A percentile compares a stretch with the other conserved stretches of the same genome.
Evolutionary conservation across 495 filamentous ascomycete species (phyloP).

Genomic region (Talaromyces nanjingensis): DNA sequence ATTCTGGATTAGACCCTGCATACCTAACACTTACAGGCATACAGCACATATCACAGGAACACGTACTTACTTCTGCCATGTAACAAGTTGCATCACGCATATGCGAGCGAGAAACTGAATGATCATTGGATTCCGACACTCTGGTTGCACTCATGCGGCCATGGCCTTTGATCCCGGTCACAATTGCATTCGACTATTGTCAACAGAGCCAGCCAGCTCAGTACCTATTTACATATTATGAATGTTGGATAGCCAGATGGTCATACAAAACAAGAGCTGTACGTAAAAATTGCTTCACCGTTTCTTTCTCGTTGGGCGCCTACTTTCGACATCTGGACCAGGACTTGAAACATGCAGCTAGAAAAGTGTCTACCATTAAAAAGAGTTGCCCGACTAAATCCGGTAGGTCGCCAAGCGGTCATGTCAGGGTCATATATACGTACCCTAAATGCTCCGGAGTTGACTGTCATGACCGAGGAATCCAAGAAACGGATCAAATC

Average conservation of each 20-base stretch:
- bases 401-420: neutral
- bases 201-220: neutral
- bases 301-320: neutral
- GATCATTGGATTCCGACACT: neutral
- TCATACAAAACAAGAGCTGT: too few species aligned
- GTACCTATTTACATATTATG: neutral
- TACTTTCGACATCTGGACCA: neutral
- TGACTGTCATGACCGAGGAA: neutral
- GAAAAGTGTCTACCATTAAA: neutral
- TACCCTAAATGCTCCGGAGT: neutral
- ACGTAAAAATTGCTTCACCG: neutral
- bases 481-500: neutral
- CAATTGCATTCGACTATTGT: neutral
- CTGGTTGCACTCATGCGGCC: neutral
- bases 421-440: neutral
- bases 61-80: neutral
- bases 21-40: neutral
- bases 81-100: neutral
- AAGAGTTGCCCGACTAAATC: neutral
- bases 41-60: neutral
- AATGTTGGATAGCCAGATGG: neutral
- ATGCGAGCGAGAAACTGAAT: neutral
- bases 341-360: neutral
- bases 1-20: neutral
- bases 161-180: neutral